Evolutionary conservation across 176 grass and related monocot genomes (phyloP).

Genomic region (Oryza rufipogon): DNA sequence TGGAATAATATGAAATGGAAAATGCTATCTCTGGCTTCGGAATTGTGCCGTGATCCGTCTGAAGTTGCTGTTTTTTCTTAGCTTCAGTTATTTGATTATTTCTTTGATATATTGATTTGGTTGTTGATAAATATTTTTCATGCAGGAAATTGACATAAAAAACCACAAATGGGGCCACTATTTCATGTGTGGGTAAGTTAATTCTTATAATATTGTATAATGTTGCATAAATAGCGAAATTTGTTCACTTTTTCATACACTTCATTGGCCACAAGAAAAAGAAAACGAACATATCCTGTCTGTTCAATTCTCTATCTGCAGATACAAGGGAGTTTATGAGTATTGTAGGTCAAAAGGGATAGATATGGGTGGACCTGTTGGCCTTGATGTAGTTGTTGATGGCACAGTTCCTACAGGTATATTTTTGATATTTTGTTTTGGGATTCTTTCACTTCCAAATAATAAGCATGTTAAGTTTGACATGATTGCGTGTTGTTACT

Average conservation of each 20-base stretch:
- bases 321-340: constrained; percentile 91
- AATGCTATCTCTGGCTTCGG: not conserved
- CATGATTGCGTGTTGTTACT: constrained; percentile 1
- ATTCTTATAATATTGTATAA: not conserved
- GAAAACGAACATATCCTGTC: not conserved
- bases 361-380: constrained; percentile 65
- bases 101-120: not conserved
- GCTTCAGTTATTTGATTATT: constrained; percentile 1
- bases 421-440: not conserved
- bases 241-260: not conserved
- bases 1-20: not conserved
- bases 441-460: constrained; percentile 20
- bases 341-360: constrained; percentile 74
- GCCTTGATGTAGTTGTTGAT: constrained; percentile 82
- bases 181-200: constrained; percentile 93
- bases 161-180: constrained; percentile 98
- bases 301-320: constrained; percentile 38
- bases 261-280: not conserved
- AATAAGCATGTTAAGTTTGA: not conserved
- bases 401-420: constrained; percentile 93
- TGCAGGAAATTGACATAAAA: constrained; percentile 91
- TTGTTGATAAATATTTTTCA: constrained; percentile 21
- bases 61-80: not conserved
- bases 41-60: not conserved
- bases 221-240: not conserved